A percentile compares a stretch with the other conserved stretches of the same genome.
Evolutionary conservation across 257 asterid species (phyloP).

Genomic region (Cordia subcordata): DNA sequence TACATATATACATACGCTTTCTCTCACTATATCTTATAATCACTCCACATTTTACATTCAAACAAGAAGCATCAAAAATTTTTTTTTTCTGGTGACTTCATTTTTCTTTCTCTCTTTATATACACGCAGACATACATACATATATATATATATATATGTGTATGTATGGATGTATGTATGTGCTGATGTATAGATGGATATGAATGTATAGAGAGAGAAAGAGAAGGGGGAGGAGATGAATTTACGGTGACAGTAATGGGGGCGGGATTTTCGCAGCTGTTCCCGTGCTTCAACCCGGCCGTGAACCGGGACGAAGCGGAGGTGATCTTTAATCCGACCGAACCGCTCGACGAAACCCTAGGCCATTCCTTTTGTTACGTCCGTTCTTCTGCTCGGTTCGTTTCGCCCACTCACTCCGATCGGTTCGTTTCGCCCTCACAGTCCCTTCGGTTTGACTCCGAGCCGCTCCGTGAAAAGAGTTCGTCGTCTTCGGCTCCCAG

Average conservation of each 20-base stretch:
- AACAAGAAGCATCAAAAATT: too few relatives aligned
- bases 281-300: slow-evolving; percentile 23
- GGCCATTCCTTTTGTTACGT: slow-evolving; percentile 27
- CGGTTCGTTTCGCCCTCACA: slow-evolving; percentile 23
- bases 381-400: slow-evolving; percentile 17
- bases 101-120: background rate
- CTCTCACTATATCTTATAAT: background rate
- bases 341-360: slow-evolving; percentile 24
- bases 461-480: slow-evolving; percentile 2
- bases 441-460: slow-evolving; percentile 22
- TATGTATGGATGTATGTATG: background rate
- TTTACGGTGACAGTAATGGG: slow-evolving; percentile 12
- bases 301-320: slow-evolving; percentile 18
- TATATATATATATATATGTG: background rate
- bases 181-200: too few relatives aligned
- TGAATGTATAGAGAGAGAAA: background rate
- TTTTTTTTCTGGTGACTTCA: too few relatives aligned
- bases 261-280: slow-evolving; percentile 17
- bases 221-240: slow-evolving; percentile 11
- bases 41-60: too few relatives aligned
- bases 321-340: slow-evolving; percentile 7
- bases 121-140: background rate
- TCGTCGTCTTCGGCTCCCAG: background rate
- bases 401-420: slow-evolving; percentile 22
- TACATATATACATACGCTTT: background rate